Evolutionary conservation across 1,284 basidiomycete genomes (phyloP), one percentile per base, ranked within the genome.

Genomic region (Apiotrichum siamense): DNA sequence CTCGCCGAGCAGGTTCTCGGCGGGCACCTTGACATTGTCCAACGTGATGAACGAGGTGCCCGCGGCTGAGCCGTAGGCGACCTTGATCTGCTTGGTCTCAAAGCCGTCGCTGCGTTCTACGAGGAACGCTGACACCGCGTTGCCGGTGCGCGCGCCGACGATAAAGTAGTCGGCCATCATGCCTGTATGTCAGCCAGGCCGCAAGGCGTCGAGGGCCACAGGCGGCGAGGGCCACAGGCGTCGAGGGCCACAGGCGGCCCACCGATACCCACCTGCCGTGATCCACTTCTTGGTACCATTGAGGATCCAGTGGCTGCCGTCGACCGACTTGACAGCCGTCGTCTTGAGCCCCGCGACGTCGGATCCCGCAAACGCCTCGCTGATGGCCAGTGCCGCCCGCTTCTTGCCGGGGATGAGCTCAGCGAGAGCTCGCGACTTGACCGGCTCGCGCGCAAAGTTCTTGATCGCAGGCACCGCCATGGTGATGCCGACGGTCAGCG

Each of bases 241-340:
- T n/a, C n/a, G n/a, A n/a, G n/a, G n/a, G n/a, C n/a, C n/a, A n/a
- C n/a, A n/a, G n/a, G n/a, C n/a, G n/a, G n/a, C n/a, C n/a, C n/a
- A n/a, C n/a, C n/a, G n/a, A n/a, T n/a, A n/a, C n/a, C n/a, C n/a
- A n/a, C n/a, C n/a, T 62, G 92, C 96, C 40, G 92, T 93, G 65
- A 97, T 97, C 92, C 92, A 96, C 61, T 77, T 77, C 74, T 94
- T 93, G 7, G 87, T 90, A 7, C 89, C 90, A 59, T 88, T 89
- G 60, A 93, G 83, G 49, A 88, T 83, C 69, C 76, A 79, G 60
- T 35, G 17, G 12, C 87, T 74, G 33, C 88, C 90, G 64, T 94
- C 91, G 54, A 85, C 82, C 32, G 80, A 84, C 72, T 90, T 87
- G 43, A 78, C 81, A 9, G 93, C 93, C 4, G 83, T 87, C 9